Evolutionary conservation across 1,284 basidiomycete genomes (phyloP).

Genomic region (Takashimella tepidaria): DNA sequence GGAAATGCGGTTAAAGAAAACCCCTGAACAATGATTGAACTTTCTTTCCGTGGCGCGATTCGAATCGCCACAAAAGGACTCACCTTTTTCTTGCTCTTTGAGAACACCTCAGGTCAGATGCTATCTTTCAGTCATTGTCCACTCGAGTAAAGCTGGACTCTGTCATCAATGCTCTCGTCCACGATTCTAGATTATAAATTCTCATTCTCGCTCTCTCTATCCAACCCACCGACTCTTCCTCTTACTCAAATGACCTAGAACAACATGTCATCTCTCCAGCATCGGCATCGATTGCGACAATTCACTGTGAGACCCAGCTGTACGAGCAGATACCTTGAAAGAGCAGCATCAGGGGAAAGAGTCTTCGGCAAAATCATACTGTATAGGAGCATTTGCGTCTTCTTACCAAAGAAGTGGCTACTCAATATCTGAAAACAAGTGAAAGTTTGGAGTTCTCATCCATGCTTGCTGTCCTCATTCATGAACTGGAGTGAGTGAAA

Average conservation of each 20-base stretch:
- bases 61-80: too few relatives aligned
- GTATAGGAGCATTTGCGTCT: conserved; percentile 6
- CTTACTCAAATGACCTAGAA: not conserved
- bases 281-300: not conserved
- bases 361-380: conserved; percentile 6
- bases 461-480: conserved; percentile 1
- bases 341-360: not conserved
- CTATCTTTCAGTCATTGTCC: too few relatives aligned
- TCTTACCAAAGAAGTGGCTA: conserved; percentile 4
- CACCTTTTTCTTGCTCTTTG: too few relatives aligned
- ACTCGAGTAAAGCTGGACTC: too few relatives aligned
- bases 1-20: too few relatives aligned
- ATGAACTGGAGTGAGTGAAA: conserved; percentile 4
- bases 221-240: not conserved
- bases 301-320: not conserved
- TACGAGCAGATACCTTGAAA: conserved; percentile 6
- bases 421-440: conserved; percentile 1
- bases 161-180: too few relatives aligned
- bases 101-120: too few relatives aligned
- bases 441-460: conserved; percentile 1
- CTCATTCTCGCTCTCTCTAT: too few relatives aligned
- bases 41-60: too few relatives aligned
- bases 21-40: too few relatives aligned
- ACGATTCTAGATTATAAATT: too few relatives aligned
- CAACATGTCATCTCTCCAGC: not conserved